phyloP scores from a whole-genome alignment of 345 rosid genomes.

The Eucalyptus fibrosa region DNA sequence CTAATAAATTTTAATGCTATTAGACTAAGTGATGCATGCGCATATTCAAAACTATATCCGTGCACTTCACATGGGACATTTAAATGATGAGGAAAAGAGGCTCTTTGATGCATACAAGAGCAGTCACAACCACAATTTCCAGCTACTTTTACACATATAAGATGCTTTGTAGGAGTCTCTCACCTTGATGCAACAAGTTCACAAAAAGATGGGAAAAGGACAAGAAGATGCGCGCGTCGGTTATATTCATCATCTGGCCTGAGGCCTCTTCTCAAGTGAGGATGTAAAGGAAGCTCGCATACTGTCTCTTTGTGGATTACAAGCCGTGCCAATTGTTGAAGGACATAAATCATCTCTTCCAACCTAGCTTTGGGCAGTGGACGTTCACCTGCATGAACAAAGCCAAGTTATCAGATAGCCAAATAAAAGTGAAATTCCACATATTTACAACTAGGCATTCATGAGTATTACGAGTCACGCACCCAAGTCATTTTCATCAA shows the following conservation, averaged over 20 bases:
- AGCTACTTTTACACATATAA: background rate
- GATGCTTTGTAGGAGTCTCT: background rate
- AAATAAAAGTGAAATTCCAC: background rate
- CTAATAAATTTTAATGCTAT: background rate
- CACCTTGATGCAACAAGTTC: conserved; percentile 87
- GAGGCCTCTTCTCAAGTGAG: conserved; percentile 37
- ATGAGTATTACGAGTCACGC: background rate
- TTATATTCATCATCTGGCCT: conserved; percentile 13
- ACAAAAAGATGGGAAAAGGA: conserved; percentile 75
- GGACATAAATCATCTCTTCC: conserved; percentile 64
- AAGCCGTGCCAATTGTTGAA: conserved; percentile 50
- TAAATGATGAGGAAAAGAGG: background rate
- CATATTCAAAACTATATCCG: background rate
- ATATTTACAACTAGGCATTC: background rate
- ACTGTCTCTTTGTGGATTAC: conserved; percentile 60
- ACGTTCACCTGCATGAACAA: conserved; percentile 44
- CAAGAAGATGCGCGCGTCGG: conserved; percentile 58
- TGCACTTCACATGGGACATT: background rate
- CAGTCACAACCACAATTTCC: background rate
- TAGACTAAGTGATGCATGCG: background rate
- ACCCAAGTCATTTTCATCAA: conserved; percentile 70
- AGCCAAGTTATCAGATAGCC: background rate
- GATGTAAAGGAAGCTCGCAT: conserved; percentile 52
- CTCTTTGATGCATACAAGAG: background rate
- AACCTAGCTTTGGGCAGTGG: conserved; percentile 62